Evolutionary conservation across 1,284 basidiomycete genomes (phyloP), one percentile per base, ranked within the genome.

Genomic region (Boletus putidus): DNA sequence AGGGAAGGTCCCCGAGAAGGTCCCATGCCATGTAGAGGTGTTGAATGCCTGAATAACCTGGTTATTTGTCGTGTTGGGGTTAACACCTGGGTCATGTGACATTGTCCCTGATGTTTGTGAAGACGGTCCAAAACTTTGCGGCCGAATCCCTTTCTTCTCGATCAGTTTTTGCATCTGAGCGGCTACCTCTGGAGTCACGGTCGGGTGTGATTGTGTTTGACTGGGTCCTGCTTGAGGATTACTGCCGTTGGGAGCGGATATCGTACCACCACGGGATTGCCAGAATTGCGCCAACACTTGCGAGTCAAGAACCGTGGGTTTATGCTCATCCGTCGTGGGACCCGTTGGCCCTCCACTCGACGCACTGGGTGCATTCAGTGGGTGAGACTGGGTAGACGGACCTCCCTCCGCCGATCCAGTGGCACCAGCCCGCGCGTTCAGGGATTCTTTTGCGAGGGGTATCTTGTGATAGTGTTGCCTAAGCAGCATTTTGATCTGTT

Each of bases 161-260:
- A 77, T 65, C 55, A 81, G 65, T 64, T 83, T 85, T 62, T 81
- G 79, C 77, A 84, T 79, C 62, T 85, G 86, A 21, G 75, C 69
- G 9, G 70, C 75, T 9, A 76, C 50, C 36, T 72, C 70, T 6
- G 71, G 60, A 53, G 68, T 25, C 44, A 61, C 16, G 15, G 44
- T 36, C 10, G 59, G 31, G 29, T 54, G 60, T 1, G 49, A 12
- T 51, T 58, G 63, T 36, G 35, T 6, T 55, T 71, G 68, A 51
- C 55, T 54, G 14, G 59, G 31, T 43, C 59, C 61, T 8, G 42
- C 44, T 42, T 54, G 58, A 49, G 49, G 33, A 21, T 40, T 54
- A 23, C 35, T 37, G 20, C 53, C 20, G 7, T 36, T 58, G 6
- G 49, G 16, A 23, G 53, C 21, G 9, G 61, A 55, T 29, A 62